Conservation (phyloP, 441 rosid species). For the Isatis lusitanica region DNA sequence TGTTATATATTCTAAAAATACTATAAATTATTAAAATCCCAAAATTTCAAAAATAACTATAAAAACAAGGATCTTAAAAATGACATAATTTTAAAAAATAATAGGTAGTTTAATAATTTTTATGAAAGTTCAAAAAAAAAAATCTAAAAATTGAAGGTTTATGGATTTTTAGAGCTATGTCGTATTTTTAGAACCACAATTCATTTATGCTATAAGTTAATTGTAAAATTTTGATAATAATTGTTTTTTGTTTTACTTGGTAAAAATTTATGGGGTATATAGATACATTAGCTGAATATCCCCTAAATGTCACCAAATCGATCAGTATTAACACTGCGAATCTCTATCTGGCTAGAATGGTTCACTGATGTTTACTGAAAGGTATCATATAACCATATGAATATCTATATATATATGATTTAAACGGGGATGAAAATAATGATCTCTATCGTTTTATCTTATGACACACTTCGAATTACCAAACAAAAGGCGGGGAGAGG, state of each 20-base stretch:
- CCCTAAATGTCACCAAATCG: not conserved
- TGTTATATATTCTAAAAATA: too few species aligned
- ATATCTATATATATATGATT: not conserved
- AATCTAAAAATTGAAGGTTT: too few species aligned
- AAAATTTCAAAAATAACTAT: too few species aligned
- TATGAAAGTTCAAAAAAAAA: too few species aligned
- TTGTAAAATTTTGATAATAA: too few species aligned
- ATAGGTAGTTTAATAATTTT: too few species aligned
- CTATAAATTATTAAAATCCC: too few species aligned
- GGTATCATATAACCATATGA: constrained; percentile 13
- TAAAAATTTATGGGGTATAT: not conserved
- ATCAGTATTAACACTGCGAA: not conserved
- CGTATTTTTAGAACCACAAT: too few species aligned
- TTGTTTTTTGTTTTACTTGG: too few species aligned
- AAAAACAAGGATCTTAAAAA: too few species aligned
- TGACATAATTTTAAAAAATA: too few species aligned
- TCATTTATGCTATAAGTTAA: not conserved
- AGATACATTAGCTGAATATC: not conserved
- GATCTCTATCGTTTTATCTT: not conserved
- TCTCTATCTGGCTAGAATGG: constrained; percentile 20
- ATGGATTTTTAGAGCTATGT: too few species aligned
- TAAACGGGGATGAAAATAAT: not conserved
- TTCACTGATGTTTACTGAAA: constrained; percentile 19
- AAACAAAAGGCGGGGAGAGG: constrained; percentile 18
- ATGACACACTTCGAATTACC: constrained; percentile 24